phyloP scores from a whole-genome alignment of 768 basidiomycete genomes.

The Mrakia frigida region DNA sequence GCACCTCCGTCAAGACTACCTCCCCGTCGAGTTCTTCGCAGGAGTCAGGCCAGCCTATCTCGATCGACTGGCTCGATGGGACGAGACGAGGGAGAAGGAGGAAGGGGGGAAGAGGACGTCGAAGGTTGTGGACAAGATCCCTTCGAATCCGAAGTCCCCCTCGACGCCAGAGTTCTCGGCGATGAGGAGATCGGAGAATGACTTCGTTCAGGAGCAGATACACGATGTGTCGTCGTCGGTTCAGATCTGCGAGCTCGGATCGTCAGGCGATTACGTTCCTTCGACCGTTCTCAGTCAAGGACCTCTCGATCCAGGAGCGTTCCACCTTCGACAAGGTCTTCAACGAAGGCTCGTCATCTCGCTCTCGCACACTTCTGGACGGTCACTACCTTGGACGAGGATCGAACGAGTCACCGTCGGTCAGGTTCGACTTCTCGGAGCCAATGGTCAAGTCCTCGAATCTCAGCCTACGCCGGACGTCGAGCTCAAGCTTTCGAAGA shows the following conservation, averaged over 20 bases:
- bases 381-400: conserved; percentile 79
- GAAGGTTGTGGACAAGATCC: background rate
- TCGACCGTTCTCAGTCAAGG: conserved; percentile 75
- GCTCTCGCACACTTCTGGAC: conserved; percentile 80
- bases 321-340: conserved; percentile 85
- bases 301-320: conserved; percentile 72
- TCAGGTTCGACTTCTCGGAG: conserved; percentile 76
- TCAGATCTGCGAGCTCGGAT: conserved; percentile 77
- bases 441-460: conserved; percentile 56
- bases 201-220: conserved; percentile 76
- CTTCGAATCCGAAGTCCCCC: background rate
- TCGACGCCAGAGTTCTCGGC: conserved; percentile 36
- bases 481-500: conserved; percentile 64
- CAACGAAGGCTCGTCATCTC: conserved; percentile 74
- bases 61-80: conserved; percentile 86
- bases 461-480: conserved; percentile 46
- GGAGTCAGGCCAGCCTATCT: conserved; percentile 73
- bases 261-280: conserved; percentile 75
- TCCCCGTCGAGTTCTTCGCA: conserved; percentile 86
- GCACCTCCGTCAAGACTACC: conserved; percentile 70
- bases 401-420: conserved; percentile 71
- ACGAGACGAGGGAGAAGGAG: conserved; percentile 68
- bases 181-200: conserved; percentile 89
- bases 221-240: conserved; percentile 89
- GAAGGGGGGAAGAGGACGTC: conserved; percentile 23